phyloP scores from a whole-genome alignment of 1,284 basidiomycete species.

The Irpex sp. region DNA sequence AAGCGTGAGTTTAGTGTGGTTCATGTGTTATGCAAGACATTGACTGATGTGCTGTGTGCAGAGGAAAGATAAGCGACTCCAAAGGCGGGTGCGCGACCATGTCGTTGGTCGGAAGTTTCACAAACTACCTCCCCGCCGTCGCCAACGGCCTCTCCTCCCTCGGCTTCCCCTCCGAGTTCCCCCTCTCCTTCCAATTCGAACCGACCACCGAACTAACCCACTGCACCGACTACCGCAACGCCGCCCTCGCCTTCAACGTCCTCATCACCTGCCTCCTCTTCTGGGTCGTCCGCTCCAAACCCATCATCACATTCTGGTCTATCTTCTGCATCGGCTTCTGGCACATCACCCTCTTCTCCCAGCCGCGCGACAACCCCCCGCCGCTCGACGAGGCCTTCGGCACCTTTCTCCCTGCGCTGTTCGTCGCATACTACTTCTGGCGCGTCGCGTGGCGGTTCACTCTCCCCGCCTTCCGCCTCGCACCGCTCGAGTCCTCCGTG shows the following conservation, averaged over 20 bases:
- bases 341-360: constrained; percentile 80
- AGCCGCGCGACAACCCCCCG: constrained; percentile 67
- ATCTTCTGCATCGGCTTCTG: constrained; percentile 84
- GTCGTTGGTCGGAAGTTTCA: constrained; percentile 66
- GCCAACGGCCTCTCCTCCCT: constrained; percentile 65
- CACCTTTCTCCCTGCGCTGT: constrained; percentile 75
- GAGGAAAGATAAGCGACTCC: constrained; percentile 59
- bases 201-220: constrained; percentile 40
- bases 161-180: constrained; percentile 73
- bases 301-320: constrained; percentile 70
- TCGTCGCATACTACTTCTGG: constrained; percentile 80
- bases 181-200: constrained; percentile 48
- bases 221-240: constrained; percentile 67
- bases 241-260: constrained; percentile 68
- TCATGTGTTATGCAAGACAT: not conserved
- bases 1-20: constrained; percentile 52
- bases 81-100: constrained; percentile 77
- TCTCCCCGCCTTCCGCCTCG: constrained; percentile 61
- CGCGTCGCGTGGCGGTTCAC: constrained; percentile 70
- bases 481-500: constrained; percentile 68
- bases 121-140: constrained; percentile 55
- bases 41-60: constrained; percentile 24
- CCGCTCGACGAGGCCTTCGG: constrained; percentile 64
- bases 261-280: constrained; percentile 63
- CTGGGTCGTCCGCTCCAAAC: constrained; percentile 66